These are phyloP conservation scores for Tetrastigma voinierianum DNA, from an alignment of 164 flowering plant species.

Conservation along the genomic window DNA sequence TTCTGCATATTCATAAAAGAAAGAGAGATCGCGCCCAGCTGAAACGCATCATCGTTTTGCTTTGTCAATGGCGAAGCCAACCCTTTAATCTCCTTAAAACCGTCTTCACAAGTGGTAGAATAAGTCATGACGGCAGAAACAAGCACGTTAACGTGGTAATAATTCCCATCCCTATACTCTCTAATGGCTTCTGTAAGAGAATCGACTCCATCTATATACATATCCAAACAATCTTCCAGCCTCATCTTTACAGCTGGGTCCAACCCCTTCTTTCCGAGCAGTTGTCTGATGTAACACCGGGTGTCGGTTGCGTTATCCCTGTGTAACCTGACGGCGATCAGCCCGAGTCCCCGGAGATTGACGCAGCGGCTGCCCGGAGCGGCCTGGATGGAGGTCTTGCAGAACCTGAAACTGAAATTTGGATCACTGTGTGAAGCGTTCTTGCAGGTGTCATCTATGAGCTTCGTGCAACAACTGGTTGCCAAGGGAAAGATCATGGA, in stretches of 20 bases:
- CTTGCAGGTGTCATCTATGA: conserved; percentile 43
- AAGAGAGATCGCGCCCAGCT: conserved; percentile 46
- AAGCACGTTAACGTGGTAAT: conserved; percentile 34
- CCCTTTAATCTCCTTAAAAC: conserved; percentile 43
- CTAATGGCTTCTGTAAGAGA: conserved; percentile 24
- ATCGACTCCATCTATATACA: conserved; percentile 45
- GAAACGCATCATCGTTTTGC: conserved; percentile 30
- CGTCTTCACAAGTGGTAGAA: conserved; percentile 59
- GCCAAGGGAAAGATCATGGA: background rate
- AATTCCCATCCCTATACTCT: conserved; percentile 25
- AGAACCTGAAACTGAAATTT: conserved; percentile 42
- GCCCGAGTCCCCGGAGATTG: conserved; percentile 34
- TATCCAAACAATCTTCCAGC: conserved; percentile 44
- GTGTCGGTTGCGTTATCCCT: conserved; percentile 39
- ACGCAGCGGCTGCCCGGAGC: conserved; percentile 41
- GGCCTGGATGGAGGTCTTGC: conserved; percentile 37
- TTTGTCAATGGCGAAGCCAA: conserved; percentile 47
- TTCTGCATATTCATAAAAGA: conserved; percentile 32
- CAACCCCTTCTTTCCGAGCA: conserved; percentile 21
- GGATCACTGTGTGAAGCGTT: conserved; percentile 31
- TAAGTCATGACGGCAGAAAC: conserved; percentile 40
- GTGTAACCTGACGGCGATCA: conserved; percentile 36
- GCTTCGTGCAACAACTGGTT: background rate
- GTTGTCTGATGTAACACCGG: conserved; percentile 18
- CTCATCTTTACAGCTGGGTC: conserved; percentile 21